These are phyloP conservation scores for Trypanosoma brucei DNA, from an alignment of 208 protist genomes.

Conservation along the genomic window DNA sequence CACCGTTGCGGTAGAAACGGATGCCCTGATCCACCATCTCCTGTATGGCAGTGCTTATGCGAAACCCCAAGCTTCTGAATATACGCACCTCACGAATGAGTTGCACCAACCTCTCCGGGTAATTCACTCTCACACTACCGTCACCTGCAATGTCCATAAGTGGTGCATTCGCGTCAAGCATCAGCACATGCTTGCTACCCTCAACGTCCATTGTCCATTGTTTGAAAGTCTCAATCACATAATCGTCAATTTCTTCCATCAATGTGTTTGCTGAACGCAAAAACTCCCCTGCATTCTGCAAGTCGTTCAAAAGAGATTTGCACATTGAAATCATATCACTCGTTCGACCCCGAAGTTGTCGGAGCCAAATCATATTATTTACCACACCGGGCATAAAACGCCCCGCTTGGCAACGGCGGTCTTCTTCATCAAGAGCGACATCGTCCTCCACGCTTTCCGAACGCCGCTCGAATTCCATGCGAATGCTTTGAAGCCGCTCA, in stretches of 20 bases:
- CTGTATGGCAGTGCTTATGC: slow-evolving; percentile 50
- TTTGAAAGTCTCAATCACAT: slow-evolving; percentile 79
- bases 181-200: slow-evolving; percentile 60
- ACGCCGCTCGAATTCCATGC: slow-evolving; percentile 85
- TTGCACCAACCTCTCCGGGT: slow-evolving; percentile 83
- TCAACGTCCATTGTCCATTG: slow-evolving; percentile 78
- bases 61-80: slow-evolving; percentile 70
- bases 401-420: slow-evolving; percentile 81
- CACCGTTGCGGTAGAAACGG: slow-evolving; percentile 81
- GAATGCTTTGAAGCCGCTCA: slow-evolving; percentile 77
- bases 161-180: slow-evolving; percentile 73
- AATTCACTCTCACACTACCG: slow-evolving; percentile 86
- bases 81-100: slow-evolving; percentile 88
- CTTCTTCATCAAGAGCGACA: slow-evolving; percentile 73
- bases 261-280: slow-evolving; percentile 45
- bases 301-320: slow-evolving; percentile 67
- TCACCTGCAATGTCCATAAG: slow-evolving; percentile 83
- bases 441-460: slow-evolving; percentile 72
- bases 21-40: slow-evolving; percentile 71
- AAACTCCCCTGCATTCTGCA: slow-evolving; percentile 65
- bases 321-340: slow-evolving; percentile 82
- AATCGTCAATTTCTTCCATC: slow-evolving; percentile 81
- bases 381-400: slow-evolving; percentile 89
- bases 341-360: slow-evolving; percentile 70
- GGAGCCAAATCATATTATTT: slow-evolving; percentile 90